Percentiles rank a stretch among this genome's conserved stretches.
phyloP scores from a whole-genome alignment of 2,329 filamentous ascomycete species.

The Thielaviopsis ethacetica region DNA sequence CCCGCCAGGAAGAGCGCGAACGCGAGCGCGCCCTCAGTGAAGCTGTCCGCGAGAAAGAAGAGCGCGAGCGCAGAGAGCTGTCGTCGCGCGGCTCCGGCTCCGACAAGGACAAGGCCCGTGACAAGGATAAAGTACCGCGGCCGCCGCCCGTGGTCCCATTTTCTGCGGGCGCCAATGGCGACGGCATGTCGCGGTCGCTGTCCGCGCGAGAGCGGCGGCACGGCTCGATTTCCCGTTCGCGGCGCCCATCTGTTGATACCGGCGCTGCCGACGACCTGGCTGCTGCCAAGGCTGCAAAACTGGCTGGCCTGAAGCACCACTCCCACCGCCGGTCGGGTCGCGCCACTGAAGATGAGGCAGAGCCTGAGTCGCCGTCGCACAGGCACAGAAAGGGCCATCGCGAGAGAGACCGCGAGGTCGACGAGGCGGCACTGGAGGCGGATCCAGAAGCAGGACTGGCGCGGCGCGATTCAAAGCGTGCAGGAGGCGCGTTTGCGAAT shows the following conservation, averaged over 20 bases:
- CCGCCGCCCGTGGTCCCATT: slow-evolving; percentile 41
- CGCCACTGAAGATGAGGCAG: slow-evolving; percentile 11
- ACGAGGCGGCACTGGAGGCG: neutral
- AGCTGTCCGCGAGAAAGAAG: slow-evolving; percentile 38
- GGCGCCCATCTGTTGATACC: slow-evolving; percentile 49
- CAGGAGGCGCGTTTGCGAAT: neutral
- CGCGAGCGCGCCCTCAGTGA: neutral
- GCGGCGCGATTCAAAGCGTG: neutral
- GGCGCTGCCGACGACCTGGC: slow-evolving; percentile 17
- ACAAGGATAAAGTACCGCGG: slow-evolving; percentile 32
- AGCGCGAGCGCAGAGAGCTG: slow-evolving; percentile 21
- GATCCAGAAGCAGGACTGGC: neutral
- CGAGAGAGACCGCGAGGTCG: neutral
- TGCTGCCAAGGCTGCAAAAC: slow-evolving; percentile 55
- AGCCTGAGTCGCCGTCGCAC: neutral
- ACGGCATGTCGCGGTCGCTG: slow-evolving; percentile 48
- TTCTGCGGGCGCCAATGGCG: neutral
- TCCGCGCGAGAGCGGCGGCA: slow-evolving; percentile 49
- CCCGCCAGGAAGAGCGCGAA: slow-evolving; percentile 9
- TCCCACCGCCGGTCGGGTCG: slow-evolving; percentile 11
- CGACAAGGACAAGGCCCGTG: slow-evolving; percentile 18
- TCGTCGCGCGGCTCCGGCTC: slow-evolving; percentile 12
- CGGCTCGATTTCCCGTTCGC: slow-evolving; percentile 40
- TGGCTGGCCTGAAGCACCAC: slow-evolving; percentile 41
- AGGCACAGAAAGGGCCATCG: neutral